Conservation (phyloP, 225 moss, liverwort and hornwort species). For the Ulota crispa region DNA sequence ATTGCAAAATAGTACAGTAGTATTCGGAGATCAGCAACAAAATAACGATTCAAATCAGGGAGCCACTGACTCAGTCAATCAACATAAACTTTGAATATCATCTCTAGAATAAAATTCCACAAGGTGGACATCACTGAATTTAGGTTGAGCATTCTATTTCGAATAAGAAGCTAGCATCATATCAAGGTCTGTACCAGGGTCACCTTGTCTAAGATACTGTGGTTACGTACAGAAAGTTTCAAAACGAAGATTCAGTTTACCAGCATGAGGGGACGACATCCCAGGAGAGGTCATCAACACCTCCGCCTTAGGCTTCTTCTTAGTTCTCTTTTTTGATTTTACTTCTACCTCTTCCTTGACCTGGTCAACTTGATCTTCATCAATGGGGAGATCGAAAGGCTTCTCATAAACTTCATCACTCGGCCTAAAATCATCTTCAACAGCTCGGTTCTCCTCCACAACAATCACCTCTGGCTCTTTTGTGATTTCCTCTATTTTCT, state of each 20-base stretch:
- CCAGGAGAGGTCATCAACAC: conserved; percentile 55
- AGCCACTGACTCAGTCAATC: conserved; percentile 5
- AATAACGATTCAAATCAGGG: conserved; percentile 14
- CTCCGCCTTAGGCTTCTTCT: conserved; percentile 72
- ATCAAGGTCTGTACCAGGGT: conserved; percentile 6
- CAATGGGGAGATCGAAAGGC: conserved; percentile 29
- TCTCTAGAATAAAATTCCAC: conserved; percentile 21
- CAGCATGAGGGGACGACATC: conserved; percentile 61
- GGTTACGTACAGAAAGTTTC: conserved; percentile 19
- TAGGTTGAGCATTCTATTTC: conserved; percentile 9
- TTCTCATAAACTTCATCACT: conserved; percentile 57
- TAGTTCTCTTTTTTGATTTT: conserved; percentile 66
- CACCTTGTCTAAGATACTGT: conserved; percentile 12
- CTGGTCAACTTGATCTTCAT: conserved; percentile 51
- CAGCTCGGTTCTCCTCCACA: conserved; percentile 57
- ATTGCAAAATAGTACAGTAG: neutral
- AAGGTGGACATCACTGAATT: neutral
- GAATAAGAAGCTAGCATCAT: conserved; percentile 10
- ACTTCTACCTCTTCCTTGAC: conserved; percentile 56
- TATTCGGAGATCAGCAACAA: conserved; percentile 16
- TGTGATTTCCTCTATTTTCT: conserved; percentile 60
- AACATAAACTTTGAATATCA: neutral
- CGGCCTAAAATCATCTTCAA: conserved; percentile 59
- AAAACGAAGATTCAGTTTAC: conserved; percentile 36
- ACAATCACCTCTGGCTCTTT: conserved; percentile 47